Conservation (phyloP, 176 grass and related monocot species). For the Hordeum marinum region DNA sequence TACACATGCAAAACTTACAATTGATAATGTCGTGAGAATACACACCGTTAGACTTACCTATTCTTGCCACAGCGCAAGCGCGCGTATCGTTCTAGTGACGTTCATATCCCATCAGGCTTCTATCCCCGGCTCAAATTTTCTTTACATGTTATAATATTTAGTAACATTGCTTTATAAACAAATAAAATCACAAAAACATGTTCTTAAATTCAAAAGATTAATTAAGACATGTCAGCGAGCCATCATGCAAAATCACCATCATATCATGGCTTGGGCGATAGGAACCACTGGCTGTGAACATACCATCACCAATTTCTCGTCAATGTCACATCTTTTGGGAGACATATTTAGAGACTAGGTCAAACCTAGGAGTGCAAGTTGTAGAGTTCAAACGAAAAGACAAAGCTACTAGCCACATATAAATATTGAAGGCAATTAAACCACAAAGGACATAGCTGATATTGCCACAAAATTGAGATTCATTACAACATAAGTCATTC, state of each 20-base stretch:
- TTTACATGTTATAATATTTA: no score
- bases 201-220: not conserved
- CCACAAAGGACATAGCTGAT: not conserved
- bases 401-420: not conserved
- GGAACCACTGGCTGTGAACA: not conserved
- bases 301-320: not conserved
- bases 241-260: not conserved
- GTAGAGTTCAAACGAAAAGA: not conserved
- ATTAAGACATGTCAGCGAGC: not conserved
- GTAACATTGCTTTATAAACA: no score
- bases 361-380: no score
- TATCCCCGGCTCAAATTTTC: no score
- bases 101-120: no score
- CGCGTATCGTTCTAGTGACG: no score
- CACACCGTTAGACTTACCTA: no score
- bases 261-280: not conserved
- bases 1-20: no score
- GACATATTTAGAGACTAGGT: not conserved
- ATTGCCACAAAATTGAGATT: not conserved
- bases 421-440: not conserved
- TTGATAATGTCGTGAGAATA: no score
- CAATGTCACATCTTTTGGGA: not conserved
- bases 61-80: no score
- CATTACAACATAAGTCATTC: not conserved
- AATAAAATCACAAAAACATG: not conserved